Evolutionary conservation across 106 monocot genomes (phyloP).

Genomic region (Posidonia australis): DNA sequence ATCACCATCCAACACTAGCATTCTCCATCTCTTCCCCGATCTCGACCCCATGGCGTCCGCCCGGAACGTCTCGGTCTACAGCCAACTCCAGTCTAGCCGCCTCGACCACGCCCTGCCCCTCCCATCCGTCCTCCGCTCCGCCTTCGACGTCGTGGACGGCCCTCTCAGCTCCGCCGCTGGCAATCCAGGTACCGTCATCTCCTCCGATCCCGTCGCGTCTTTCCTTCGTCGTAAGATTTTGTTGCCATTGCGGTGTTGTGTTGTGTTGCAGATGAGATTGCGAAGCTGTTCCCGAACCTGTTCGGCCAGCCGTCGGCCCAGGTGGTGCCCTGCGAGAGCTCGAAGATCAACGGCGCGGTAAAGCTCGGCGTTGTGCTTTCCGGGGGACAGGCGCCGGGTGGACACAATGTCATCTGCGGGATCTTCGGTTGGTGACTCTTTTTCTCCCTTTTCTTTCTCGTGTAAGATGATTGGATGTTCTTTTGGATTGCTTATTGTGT

Average conservation of each 20-base stretch:
- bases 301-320: slow-evolving; percentile 89
- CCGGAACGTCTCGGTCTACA: slow-evolving; percentile 19
- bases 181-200: slow-evolving; percentile 16
- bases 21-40: neutral
- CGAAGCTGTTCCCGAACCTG: slow-evolving; percentile 73
- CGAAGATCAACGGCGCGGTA: slow-evolving; percentile 16
- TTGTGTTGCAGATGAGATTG: slow-evolving; percentile 68
- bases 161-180: slow-evolving; percentile 26
- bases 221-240: neutral
- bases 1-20: neutral
- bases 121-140: slow-evolving; percentile 18
- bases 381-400: slow-evolving; percentile 97
- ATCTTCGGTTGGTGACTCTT: slow-evolving; percentile 52
- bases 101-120: slow-evolving; percentile 18
- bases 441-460: neutral
- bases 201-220: neutral
- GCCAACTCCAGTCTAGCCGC: slow-evolving; percentile 18
- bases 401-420: slow-evolving; percentile 97
- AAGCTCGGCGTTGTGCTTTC: slow-evolving; percentile 91
- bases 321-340: slow-evolving; percentile 39
- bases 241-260: too few relatives aligned
- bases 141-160: slow-evolving; percentile 15
- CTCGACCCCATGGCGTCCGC: slow-evolving; percentile 8
- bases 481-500: slow-evolving; percentile 1
- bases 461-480: neutral